Base-by-base conservation (phyloP, 2,329 filamentous ascomycete genomes). In the Sclerotinia glacialis region DNA sequence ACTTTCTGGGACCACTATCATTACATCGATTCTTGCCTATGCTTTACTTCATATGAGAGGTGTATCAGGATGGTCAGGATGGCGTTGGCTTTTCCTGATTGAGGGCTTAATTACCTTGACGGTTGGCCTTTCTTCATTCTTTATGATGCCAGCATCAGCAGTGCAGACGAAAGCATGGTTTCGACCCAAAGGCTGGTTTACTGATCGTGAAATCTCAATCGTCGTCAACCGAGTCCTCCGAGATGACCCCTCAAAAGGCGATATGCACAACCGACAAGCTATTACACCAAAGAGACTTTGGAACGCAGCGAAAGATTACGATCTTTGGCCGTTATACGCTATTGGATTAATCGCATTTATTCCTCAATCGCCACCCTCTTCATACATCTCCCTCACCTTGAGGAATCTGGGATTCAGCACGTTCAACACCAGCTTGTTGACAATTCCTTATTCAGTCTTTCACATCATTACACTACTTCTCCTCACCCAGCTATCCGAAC, bases 191-290 rank as follows among this genome's bases (percentile, higher is more conserved):
- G 77, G 88, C 3, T 87, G 86, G 83, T 88, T 89, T 74, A 83
- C 76, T 14, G 85, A 88, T 67, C 81, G 78, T 26, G 86, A 90
- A 74, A 85, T 87, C 72, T 85, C 85, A 71, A 89, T 89, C 67
- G 85, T 89, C 77, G 86, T 89, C 8, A 89, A 89, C 71, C 83
- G 83, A 42, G 80, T 88, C 28, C 70, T 78, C 37, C 80, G 84
- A 7, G 84, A 86, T 66, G 84, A 85, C 58, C 72, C 72, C 23
- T 70, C 78, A 76, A 50, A 83, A 80, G 72, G 80, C 26, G 81
- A 82, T 59, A 86, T 88, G 83, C 83, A 87, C 74, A 87, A 87
- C 71, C 81, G 85, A 6, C 78, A 87, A 73, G 81, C 82, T 0
- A 81, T 88, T 44, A 84, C 82, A 0, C 79, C 77, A 16, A 78